Evolutionary conservation across 2,329 filamentous ascomycete species (phyloP).

Genomic region (Escovopsis sp.): DNA sequence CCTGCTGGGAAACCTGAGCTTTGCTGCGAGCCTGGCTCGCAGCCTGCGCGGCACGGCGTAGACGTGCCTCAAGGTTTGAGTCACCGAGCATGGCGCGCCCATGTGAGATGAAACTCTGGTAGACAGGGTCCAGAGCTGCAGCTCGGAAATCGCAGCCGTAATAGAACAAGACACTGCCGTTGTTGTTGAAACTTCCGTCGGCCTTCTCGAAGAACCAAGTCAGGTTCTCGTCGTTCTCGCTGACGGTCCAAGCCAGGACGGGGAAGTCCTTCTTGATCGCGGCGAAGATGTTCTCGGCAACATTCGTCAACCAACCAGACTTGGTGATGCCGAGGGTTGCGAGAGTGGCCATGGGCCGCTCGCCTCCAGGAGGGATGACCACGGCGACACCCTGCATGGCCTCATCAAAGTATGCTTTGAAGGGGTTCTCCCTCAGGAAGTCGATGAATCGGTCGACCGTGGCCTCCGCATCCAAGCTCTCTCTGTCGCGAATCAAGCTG

Average conservation of each 20-base stretch:
- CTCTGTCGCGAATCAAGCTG: conserved; percentile 66
- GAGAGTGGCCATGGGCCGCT: conserved; percentile 61
- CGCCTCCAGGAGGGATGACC: conserved; percentile 58
- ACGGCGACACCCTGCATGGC: conserved; percentile 85
- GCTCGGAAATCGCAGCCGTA: conserved; percentile 74
- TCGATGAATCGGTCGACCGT: conserved; percentile 81
- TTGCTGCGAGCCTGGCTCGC: conserved; percentile 38
- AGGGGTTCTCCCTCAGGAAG: conserved; percentile 59
- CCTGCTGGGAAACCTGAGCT: conserved; percentile 11
- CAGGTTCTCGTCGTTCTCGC: conserved; percentile 88
- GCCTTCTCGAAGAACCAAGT: conserved; percentile 98
- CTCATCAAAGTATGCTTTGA: conserved; percentile 91
- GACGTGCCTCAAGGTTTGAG: conserved; percentile 73
- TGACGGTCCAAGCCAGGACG: conserved; percentile 90
- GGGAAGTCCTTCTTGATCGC: conserved; percentile 89
- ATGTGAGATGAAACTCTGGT: conserved; percentile 71
- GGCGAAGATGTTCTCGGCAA: conserved; percentile 88
- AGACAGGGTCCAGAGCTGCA: conserved; percentile 61
- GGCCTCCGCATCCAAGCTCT: conserved; percentile 66
- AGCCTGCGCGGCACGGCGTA: conserved; percentile 61
- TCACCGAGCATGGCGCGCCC: conserved; percentile 80
- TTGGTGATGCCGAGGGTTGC: conserved; percentile 89
- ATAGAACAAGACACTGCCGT: conserved; percentile 91
- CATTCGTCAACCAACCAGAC: conserved; percentile 84
- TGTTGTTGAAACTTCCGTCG: conserved; percentile 74